Evolutionary conservation across 2,329 filamentous ascomycete genomes (phyloP), one percentile per base, ranked within the genome.

Genomic region (Penicillium sp.): DNA sequence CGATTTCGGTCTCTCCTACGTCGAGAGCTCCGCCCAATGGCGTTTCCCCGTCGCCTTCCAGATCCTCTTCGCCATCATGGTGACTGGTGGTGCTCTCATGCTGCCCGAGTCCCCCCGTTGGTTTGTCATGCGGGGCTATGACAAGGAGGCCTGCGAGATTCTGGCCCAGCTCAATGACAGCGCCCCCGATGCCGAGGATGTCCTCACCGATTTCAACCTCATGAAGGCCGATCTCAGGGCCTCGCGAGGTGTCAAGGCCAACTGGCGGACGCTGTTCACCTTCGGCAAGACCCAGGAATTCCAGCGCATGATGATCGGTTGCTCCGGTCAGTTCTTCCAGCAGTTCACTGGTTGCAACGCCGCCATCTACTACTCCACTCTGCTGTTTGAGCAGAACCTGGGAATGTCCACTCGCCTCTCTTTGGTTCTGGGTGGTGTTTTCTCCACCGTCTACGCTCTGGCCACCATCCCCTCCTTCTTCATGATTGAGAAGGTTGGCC

Each of bases 91-190:
- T 27, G 54, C 46, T 18, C 4, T 56, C 0, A 21, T 53, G 11
- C 60, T 78, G 1, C 76, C 76, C 7, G 76, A 79, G 41, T 76
- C 73, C 0, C 76, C 76, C 6, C 65, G 75, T 26, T 78, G 75
- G 72, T 63, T 80, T 14, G 68, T 79, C 8, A 60, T 73, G 36
- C 71, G 72, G 35, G 75, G 74, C 11, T 59, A 67, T 25, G 69
- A 77, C 45, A 61, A 63, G 40, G 73, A 69, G 50, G 76, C 62
- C 26, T 61, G 62, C 10, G 58, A 65, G 4, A 72, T 77, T 9
- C 68, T 78, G 27, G 71, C 71, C 2, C 68, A 69, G 7, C 68
- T 77, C 2, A 62, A 68, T 17, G 43, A 73, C 23, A 47, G 31
- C 14, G 27, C 35, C 18, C 29, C 43, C 23, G 79, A 79, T 43